phyloP scores from a whole-genome alignment of 176 grass and related monocot genomes.

The Zea luxurians region DNA sequence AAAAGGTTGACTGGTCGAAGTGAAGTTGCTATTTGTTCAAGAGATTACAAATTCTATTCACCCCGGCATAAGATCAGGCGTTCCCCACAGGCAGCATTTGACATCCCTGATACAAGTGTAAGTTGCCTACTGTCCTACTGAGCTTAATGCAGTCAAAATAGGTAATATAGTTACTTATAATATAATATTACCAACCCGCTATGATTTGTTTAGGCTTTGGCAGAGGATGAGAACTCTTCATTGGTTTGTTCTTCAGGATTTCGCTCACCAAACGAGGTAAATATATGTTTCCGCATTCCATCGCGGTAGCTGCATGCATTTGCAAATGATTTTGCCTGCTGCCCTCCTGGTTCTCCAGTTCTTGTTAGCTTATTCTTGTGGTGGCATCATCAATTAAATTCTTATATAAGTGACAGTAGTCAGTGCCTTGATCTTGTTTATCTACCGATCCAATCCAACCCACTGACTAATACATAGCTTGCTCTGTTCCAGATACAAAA shows the following conservation, averaged over 20 bases:
- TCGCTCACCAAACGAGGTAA: slow-evolving; percentile 63
- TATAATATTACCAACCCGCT: slow-evolving; percentile 11
- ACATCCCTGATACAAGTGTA: slow-evolving; percentile 61
- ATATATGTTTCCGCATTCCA: neutral
- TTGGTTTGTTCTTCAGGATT: slow-evolving; percentile 65
- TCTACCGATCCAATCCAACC: neutral
- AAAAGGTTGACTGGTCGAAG: slow-evolving; percentile 79
- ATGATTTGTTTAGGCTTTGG: slow-evolving; percentile 50
- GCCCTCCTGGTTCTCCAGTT: neutral
- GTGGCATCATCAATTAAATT: neutral
- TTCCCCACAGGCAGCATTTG: slow-evolving; percentile 51
- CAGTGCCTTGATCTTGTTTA: neutral
- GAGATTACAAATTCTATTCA: slow-evolving; percentile 95
- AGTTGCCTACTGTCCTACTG: slow-evolving; percentile 25
- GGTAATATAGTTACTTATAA: neutral
- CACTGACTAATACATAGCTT: slow-evolving; percentile 24
- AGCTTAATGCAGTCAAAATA: too few relatives aligned
- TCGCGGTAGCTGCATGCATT: neutral
- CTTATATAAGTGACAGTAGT: neutral
- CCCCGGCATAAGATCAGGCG: slow-evolving; percentile 78
- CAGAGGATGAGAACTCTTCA: slow-evolving; percentile 67
- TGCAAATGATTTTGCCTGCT: slow-evolving; percentile 28
- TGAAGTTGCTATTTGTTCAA: slow-evolving; percentile 60
- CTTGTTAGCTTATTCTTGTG: slow-evolving; percentile 9
- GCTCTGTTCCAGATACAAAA: slow-evolving; percentile 54